These are phyloP conservation scores for Saraca asoca DNA, from an alignment of 331 rosid genomes.

Conservation along the genomic window DNA sequence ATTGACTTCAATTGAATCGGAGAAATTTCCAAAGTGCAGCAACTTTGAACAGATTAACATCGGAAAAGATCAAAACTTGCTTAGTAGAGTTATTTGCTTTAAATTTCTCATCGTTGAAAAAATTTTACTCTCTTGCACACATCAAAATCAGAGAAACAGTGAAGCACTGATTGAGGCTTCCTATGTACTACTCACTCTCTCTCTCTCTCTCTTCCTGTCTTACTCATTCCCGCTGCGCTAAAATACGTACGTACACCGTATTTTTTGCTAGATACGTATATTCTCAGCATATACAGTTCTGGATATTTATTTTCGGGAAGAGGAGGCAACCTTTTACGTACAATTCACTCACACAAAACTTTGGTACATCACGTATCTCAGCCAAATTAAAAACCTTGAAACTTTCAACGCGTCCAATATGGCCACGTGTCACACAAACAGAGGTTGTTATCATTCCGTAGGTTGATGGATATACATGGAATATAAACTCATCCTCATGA, in stretches of 20 bases:
- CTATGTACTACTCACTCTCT: conserved; percentile 43
- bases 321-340: neutral
- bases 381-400: neutral
- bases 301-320: neutral
- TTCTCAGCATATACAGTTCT: neutral
- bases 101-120: neutral
- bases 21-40: conserved; percentile 46
- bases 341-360: neutral
- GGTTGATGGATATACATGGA: too few relatives aligned
- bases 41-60: conserved; percentile 29
- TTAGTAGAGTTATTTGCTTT: neutral
- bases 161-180: conserved; percentile 48
- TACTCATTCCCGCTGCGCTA: conserved; percentile 35
- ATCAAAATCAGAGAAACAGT: conserved; percentile 62
- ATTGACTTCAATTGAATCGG: conserved; percentile 23
- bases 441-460: too few relatives aligned
- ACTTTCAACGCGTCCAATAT: too few relatives aligned
- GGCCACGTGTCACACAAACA: neutral
- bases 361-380: neutral
- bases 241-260: conserved; percentile 41
- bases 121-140: conserved; percentile 37
- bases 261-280: conserved; percentile 25
- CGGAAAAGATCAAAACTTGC: conserved; percentile 34
- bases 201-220: conserved; percentile 41
- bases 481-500: too few relatives aligned